phyloP scores from a whole-genome alignment of 2,329 filamentous ascomycete species.

The Fusarium sp. region DNA sequence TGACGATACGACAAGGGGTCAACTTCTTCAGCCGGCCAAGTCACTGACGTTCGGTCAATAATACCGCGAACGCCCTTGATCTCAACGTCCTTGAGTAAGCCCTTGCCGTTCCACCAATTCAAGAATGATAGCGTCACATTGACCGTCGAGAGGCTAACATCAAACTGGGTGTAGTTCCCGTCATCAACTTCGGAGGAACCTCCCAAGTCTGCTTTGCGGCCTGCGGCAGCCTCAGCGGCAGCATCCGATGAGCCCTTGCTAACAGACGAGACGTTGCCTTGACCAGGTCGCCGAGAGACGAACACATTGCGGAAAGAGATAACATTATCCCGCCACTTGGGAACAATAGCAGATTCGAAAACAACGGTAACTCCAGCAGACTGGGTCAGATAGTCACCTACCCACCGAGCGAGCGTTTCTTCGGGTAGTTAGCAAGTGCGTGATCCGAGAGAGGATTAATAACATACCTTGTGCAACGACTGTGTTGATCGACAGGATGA shows the following conservation, averaged over 20 bases:
- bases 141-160: constrained; percentile 92
- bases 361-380: constrained; percentile 94
- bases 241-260: constrained; percentile 93
- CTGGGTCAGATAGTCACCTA: constrained; percentile 94
- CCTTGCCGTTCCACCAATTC: constrained; percentile 99
- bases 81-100: constrained; percentile 90
- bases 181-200: constrained; percentile 65
- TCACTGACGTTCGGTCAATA: constrained; percentile 87
- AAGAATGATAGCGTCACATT: constrained; percentile 96
- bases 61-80: constrained; percentile 94
- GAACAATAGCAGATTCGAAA: constrained; percentile 97
- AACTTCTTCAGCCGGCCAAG: constrained; percentile 72
- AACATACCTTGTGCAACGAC: constrained; percentile 88
- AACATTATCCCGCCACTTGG: constrained; percentile 93
- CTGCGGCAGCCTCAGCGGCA: constrained; percentile 86
- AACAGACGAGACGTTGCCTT: constrained; percentile 79
- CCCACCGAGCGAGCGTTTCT: constrained; percentile 94
- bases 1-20: constrained; percentile 92
- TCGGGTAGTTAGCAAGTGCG: background rate
- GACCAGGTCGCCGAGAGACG: constrained; percentile 89
- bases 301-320: constrained; percentile 98
- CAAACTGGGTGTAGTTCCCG: constrained; percentile 97
- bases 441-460: background rate
- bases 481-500: constrained; percentile 93
- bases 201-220: constrained; percentile 63